phyloP scores from a whole-genome alignment of 2,329 filamentous ascomycete genomes.

The Sporothrix brunneoviolacea region DNA sequence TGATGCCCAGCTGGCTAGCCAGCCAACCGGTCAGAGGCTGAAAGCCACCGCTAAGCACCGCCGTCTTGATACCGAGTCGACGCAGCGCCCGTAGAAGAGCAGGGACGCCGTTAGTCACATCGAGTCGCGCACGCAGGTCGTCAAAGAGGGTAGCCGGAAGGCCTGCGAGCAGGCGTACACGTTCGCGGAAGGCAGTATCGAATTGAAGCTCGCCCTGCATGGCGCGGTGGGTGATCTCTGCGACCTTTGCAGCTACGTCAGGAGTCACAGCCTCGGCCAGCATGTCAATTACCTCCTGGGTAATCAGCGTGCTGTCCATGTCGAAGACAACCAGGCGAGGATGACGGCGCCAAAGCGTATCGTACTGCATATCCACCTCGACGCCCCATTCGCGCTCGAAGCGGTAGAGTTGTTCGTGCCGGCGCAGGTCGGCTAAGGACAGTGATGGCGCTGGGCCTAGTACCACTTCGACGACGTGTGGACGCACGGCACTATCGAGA shows the following conservation, averaged over 20 bases:
- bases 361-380: constrained; percentile 70
- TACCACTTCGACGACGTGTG: constrained; percentile 59
- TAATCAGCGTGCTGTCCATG: constrained; percentile 97
- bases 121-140: constrained; percentile 65
- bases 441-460: constrained; percentile 56
- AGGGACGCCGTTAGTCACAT: constrained; percentile 73
- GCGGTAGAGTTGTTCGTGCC: constrained; percentile 73
- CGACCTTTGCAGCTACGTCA: constrained; percentile 74
- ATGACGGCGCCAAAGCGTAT: constrained; percentile 67
- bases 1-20: constrained; percentile 70
- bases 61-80: constrained; percentile 74
- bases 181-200: constrained; percentile 70
- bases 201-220: constrained; percentile 98
- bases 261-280: constrained; percentile 70
- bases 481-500: constrained; percentile 53
- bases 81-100: constrained; percentile 70
- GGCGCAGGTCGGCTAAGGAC: constrained; percentile 62
- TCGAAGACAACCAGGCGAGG: constrained; percentile 91
- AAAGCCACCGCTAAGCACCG: constrained; percentile 89
- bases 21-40: constrained; percentile 84
- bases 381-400: constrained; percentile 89
- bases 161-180: constrained; percentile 74
- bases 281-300: constrained; percentile 95
- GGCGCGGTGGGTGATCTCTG: constrained; percentile 82
- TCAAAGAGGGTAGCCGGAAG: constrained; percentile 74